phyloP scores from a whole-genome alignment of 495 filamentous ascomycete species.

The Aspergillus panamensis region DNA sequence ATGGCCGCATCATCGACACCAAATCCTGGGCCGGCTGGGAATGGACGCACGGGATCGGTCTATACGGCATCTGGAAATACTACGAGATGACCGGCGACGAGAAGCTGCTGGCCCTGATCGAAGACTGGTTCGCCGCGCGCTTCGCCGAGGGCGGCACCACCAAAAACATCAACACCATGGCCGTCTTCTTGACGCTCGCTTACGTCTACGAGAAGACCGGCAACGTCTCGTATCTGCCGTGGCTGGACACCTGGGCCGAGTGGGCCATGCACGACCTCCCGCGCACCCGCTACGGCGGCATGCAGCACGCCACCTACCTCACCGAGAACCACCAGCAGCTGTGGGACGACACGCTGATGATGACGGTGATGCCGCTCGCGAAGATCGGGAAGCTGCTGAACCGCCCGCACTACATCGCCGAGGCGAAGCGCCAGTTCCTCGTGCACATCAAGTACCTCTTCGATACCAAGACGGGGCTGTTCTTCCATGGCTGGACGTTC shows the following conservation, averaged over 20 bases:
- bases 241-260: slow-evolving; percentile 71
- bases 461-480: slow-evolving; percentile 62
- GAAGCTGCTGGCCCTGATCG: slow-evolving; percentile 53
- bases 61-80: slow-evolving; percentile 77
- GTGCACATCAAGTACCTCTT: slow-evolving; percentile 70
- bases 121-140: slow-evolving; percentile 63
- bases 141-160: slow-evolving; percentile 66
- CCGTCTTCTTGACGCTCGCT: slow-evolving; percentile 65
- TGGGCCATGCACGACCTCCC: slow-evolving; percentile 72
- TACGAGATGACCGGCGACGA: slow-evolving; percentile 59
- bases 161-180: slow-evolving; percentile 82
- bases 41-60: slow-evolving; percentile 75
- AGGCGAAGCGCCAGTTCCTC: slow-evolving; percentile 70
- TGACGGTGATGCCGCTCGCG: slow-evolving; percentile 71
- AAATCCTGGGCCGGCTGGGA: slow-evolving; percentile 78
- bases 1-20: slow-evolving; percentile 72
- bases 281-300: slow-evolving; percentile 65
- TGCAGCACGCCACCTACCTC: slow-evolving; percentile 70
- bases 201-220: slow-evolving; percentile 65
- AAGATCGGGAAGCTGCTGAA: slow-evolving; percentile 67
- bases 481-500: slow-evolving; percentile 74
- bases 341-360: slow-evolving; percentile 81
- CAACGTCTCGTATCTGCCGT: slow-evolving; percentile 59
- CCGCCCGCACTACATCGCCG: slow-evolving; percentile 63
- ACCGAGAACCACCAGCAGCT: slow-evolving; percentile 63